A percentile compares a stretch with the other conserved stretches of the same genome.
These are phyloP conservation scores for Sugiyamaella marilandica DNA, from an alignment of 805 yeast genomes.

Conservation along the genomic window DNA sequence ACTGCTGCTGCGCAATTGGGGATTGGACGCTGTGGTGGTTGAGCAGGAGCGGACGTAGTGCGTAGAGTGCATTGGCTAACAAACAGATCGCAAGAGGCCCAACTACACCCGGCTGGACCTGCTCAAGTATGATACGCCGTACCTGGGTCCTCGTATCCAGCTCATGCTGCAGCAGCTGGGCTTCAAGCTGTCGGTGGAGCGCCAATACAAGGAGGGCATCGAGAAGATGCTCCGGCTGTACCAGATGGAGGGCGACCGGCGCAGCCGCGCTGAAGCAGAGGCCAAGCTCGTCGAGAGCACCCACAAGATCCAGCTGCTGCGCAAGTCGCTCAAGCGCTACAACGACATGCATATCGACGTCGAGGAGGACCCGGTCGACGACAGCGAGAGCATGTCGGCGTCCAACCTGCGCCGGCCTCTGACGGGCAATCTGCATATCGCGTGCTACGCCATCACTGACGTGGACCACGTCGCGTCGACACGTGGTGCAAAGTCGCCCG, in stretches of 20 bases:
- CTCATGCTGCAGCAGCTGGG: conserved; percentile 93
- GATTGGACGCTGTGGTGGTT: no score
- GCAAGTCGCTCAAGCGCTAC: conserved; percentile 78
- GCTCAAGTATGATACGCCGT: conserved; percentile 88
- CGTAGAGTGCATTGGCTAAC: no score
- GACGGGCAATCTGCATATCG: conserved; percentile 71
- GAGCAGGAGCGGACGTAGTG: no score
- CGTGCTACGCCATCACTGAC: conserved; percentile 74
- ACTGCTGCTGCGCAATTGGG: no score
- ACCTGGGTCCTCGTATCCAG: conserved; percentile 89
- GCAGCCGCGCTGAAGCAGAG: conserved; percentile 81
- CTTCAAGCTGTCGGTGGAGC: conserved; percentile 89
- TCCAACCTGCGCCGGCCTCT: conserved; percentile 75
- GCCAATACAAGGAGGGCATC: conserved; percentile 88
- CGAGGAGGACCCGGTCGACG: conserved; percentile 46
- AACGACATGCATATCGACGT: conserved; percentile 78
- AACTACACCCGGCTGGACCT: conserved; percentile 49
- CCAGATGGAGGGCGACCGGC: conserved; percentile 85
- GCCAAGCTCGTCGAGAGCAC: conserved; percentile 81
- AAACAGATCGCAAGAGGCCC: conserved; percentile 15
- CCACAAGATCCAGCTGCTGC: conserved; percentile 77
- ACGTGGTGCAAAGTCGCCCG: conserved; percentile 71
- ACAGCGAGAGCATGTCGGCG: conserved; percentile 57
- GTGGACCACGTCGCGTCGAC: conserved; percentile 85
- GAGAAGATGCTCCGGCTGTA: conserved; percentile 83